A percentile compares a stretch with the other conserved stretches of the same genome.
Evolutionary conservation across 768 basidiomycete species (phyloP).

Genomic region (Podaxis pistillaris): DNA sequence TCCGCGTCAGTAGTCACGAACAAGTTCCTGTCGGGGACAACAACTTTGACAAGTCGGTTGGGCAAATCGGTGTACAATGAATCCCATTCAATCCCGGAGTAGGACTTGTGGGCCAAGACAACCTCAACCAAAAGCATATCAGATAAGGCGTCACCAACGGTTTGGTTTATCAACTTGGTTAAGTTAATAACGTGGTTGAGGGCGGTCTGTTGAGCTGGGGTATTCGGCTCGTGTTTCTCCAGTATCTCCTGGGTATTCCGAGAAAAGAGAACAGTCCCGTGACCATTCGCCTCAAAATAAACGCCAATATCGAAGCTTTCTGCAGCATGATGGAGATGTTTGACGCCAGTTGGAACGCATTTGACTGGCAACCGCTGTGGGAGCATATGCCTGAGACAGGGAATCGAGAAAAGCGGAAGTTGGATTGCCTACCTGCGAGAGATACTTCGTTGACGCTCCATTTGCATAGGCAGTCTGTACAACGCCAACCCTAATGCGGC

Average conservation of each 20-base stretch:
- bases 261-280: constrained; percentile 96
- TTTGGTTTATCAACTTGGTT: constrained; percentile 90
- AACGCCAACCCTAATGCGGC: constrained; percentile 81
- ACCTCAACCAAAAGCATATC: constrained; percentile 95
- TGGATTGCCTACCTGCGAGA: constrained; percentile 59
- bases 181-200: constrained; percentile 76
- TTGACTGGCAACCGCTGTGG: constrained; percentile 85
- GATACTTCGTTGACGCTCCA: constrained; percentile 92
- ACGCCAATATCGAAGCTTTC: constrained; percentile 94
- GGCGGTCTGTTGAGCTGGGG: constrained; percentile 80
- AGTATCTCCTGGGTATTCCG: constrained; percentile 64
- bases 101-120: constrained; percentile 86
- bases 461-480: constrained; percentile 99
- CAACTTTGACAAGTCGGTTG: constrained; percentile 92
- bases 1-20: constrained; percentile 96
- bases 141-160: constrained; percentile 95
- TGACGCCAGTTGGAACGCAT: constrained; percentile 96
- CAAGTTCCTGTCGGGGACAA: constrained; percentile 73
- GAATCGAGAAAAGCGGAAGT: neutral
- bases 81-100: constrained; percentile 87
- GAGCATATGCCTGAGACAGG: constrained; percentile 3
- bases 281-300: constrained; percentile 99
- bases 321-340: constrained; percentile 97
- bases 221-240: constrained; percentile 63
- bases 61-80: constrained; percentile 90